These are phyloP conservation scores for Scheffersomyces segobiensis DNA, from an alignment of 1,139 yeast genomes.

Conservation along the genomic window DNA sequence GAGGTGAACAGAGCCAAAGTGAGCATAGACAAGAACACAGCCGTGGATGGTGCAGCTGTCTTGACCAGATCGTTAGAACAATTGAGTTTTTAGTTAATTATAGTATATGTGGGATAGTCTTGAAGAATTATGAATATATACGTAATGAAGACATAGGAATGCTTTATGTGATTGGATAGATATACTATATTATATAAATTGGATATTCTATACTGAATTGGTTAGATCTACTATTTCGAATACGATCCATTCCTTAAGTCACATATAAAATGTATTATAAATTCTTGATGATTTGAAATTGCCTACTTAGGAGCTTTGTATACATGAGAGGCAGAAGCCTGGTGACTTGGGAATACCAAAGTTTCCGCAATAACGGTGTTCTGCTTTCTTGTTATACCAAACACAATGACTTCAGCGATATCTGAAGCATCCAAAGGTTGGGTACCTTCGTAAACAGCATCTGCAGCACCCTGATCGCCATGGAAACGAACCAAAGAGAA, in stretches of 20 bases:
- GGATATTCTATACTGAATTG: too few species aligned
- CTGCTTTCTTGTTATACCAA: conserved; percentile 66
- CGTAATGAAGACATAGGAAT: neutral
- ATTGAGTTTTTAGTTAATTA: conserved; percentile 48
- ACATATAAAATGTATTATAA: too few species aligned
- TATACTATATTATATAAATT: too few species aligned
- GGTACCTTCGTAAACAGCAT: conserved; percentile 69
- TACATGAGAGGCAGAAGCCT: conserved; percentile 69
- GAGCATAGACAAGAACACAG: conserved; percentile 49
- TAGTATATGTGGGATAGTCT: neutral
- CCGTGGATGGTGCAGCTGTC: conserved; percentile 68
- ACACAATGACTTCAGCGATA: conserved; percentile 79
- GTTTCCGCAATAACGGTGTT: conserved; percentile 81
- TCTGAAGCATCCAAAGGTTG: conserved; percentile 77
- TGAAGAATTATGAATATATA: neutral
- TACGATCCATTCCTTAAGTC: neutral
- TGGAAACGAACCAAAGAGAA: conserved; percentile 74
- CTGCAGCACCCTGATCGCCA: conserved; percentile 70
- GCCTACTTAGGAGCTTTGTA: conserved; percentile 19
- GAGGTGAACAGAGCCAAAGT: conserved; percentile 73
- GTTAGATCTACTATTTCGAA: too few species aligned
- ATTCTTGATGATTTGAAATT: neutral
- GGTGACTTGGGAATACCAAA: conserved; percentile 73
- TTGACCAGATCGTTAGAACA: conserved; percentile 65
- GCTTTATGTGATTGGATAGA: neutral